Evolutionary conservation across 2,329 filamentous ascomycete species (phyloP).

Genomic region (Fusarium irregulare): DNA sequence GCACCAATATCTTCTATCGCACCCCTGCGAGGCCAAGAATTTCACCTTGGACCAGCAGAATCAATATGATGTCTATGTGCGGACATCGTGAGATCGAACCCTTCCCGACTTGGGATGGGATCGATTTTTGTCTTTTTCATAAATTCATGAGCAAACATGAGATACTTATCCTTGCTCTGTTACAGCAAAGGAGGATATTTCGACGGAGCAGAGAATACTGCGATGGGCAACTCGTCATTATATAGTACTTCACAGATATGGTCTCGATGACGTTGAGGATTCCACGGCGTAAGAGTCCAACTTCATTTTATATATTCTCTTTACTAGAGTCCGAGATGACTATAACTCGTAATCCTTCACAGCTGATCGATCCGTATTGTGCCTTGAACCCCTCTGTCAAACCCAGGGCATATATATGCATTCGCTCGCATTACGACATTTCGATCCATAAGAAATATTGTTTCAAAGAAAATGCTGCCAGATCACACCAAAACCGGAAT

Average conservation of each 20-base stretch:
- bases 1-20: slow-evolving; percentile 4
- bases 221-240: background rate
- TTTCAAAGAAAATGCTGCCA: background rate
- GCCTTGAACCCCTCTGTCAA: background rate
- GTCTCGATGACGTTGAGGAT: background rate
- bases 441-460: background rate
- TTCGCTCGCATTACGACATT: background rate
- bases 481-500: background rate
- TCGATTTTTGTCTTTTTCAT: slow-evolving; percentile 1
- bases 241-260: background rate
- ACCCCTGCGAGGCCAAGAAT: background rate
- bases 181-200: background rate
- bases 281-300: too few relatives aligned
- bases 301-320: background rate
- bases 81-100: slow-evolving; percentile 1
- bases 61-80: background rate
- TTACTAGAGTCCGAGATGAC: background rate
- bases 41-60: background rate
- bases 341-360: background rate
- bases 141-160: background rate
- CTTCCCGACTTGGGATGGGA: background rate
- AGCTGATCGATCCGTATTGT: background rate
- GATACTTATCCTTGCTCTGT: background rate
- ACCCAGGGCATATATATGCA: background rate
- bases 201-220: background rate